Evolutionary conservation across 441 rosid genomes (phyloP).

Genomic region (Aquilaria agallochum): DNA sequence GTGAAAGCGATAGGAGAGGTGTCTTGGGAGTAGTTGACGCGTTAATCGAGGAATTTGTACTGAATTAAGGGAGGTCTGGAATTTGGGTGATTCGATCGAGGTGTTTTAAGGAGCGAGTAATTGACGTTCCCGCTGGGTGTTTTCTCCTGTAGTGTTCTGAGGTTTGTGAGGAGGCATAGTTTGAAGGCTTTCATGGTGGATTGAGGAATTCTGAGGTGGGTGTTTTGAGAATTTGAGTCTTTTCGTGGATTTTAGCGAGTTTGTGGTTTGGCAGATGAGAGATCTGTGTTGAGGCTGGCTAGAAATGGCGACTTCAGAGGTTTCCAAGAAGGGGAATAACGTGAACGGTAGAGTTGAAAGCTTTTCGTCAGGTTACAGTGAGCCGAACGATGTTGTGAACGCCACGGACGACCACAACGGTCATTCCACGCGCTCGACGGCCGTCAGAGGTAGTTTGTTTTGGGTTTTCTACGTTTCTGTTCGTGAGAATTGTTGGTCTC

Average conservation of each 20-base stretch:
- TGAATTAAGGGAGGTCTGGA: constrained; percentile 12
- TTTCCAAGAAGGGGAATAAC: constrained; percentile 43
- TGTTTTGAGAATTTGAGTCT: constrained; percentile 10
- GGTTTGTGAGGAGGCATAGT: constrained; percentile 11
- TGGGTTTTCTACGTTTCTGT: constrained; percentile 1
- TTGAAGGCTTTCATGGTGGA: constrained; percentile 12
- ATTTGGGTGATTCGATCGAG: constrained; percentile 10
- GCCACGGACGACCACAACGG: constrained; percentile 45
- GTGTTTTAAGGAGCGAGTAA: neutral
- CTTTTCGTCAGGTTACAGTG: constrained; percentile 44
- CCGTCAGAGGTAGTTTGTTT: constrained; percentile 30
- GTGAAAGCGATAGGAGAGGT: constrained; percentile 23
- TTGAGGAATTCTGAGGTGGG: constrained; percentile 9
- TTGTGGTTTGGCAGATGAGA: constrained; percentile 36
- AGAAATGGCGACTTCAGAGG: constrained; percentile 55
- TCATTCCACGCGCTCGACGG: constrained; percentile 29
- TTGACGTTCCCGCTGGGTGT: neutral
- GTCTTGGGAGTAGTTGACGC: constrained; percentile 14
- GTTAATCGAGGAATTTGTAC: constrained; percentile 30
- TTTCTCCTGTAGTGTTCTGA: constrained; percentile 3
- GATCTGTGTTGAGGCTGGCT: constrained; percentile 49
- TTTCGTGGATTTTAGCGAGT: constrained; percentile 9
- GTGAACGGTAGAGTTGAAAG: constrained; percentile 51
- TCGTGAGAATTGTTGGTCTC: neutral
- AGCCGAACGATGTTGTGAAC: constrained; percentile 28